phyloP scores from a whole-genome alignment of 2,329 filamentous ascomycete genomes.

The Hymenoscyphus albidus region DNA sequence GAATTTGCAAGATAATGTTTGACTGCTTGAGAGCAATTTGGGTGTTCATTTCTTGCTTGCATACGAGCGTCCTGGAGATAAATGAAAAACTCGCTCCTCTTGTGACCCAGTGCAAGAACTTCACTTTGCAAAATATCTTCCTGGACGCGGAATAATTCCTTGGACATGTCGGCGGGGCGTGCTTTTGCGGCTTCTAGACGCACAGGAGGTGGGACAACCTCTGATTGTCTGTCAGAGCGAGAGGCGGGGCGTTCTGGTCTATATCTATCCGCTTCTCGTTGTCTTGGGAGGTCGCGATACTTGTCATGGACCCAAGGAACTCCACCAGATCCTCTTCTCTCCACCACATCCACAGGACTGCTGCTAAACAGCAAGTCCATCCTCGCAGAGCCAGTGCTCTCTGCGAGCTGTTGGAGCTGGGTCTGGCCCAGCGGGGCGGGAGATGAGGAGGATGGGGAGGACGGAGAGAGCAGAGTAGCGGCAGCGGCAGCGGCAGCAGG shows the following conservation, averaged over 20 bases:
- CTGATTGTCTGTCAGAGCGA: neutral
- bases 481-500: neutral
- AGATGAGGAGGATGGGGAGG: neutral
- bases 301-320: slow-evolving; percentile 7
- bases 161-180: neutral
- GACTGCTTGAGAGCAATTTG: neutral
- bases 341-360: neutral
- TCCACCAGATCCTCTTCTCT: neutral
- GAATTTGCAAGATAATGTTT: neutral
- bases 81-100: neutral
- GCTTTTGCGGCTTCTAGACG: neutral
- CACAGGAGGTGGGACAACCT: neutral
- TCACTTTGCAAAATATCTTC: neutral
- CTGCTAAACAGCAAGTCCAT: slow-evolving; percentile 7
- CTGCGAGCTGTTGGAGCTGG: neutral
- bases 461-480: neutral
- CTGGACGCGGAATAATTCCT: neutral
- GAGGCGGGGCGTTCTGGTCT: neutral
- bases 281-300: neutral
- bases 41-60: neutral
- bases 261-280: neutral
- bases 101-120: neutral
- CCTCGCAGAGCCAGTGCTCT: slow-evolving; percentile 3
- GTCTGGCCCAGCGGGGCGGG: neutral
- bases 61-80: neutral